Evolutionary conservation across 148 eudicot genomes (phyloP), one percentile per base, ranked within the genome.

Genomic region (Silene conica): DNA sequence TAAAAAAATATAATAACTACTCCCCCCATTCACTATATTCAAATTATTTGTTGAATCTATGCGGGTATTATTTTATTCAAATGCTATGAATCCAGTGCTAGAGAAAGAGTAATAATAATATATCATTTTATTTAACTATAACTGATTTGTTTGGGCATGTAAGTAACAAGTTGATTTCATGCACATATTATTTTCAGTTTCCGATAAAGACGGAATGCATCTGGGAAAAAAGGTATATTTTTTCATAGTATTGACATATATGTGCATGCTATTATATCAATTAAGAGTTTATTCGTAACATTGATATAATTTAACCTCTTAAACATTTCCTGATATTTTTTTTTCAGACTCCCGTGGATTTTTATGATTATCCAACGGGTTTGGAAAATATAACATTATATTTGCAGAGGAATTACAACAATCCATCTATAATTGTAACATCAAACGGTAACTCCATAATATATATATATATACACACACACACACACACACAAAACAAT

Each of bases 141-240:
- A 26, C 5, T 34, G 0, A 4, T 34, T 34, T 34, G 41, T 34
- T 34, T 34, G 41, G 41, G 5, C 41, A 34, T 34, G 41, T 3
- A 34, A 34, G 41, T 34, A 34, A 34, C 6, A 34, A 34, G 41
- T 1, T 3, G 2, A 5, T 34, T 34, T 34, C 41, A 34, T 34
- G 6, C 5, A 2, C 6, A 48, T 10, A 1, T 48, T 2, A 48
- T 4, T 46, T 45, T 21, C 56, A 68, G 71, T 21, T 68, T n/a
- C 9, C 7, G 57, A 13, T 55, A 46, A 45, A 16, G 34, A 46
- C 46, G 71, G 71, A 12, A 22, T 20, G 22, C 54, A 6, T 9
- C 4, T 68, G 10, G 71, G 71, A 45, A 68, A 46, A 26, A 26
- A 54, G 71, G 71, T 68, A 68, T 67, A 43, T 67, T 31, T 41